Conservation (phyloP, 495 filamentous ascomycete species). For the Recurvomyces mirabilis region DNA sequence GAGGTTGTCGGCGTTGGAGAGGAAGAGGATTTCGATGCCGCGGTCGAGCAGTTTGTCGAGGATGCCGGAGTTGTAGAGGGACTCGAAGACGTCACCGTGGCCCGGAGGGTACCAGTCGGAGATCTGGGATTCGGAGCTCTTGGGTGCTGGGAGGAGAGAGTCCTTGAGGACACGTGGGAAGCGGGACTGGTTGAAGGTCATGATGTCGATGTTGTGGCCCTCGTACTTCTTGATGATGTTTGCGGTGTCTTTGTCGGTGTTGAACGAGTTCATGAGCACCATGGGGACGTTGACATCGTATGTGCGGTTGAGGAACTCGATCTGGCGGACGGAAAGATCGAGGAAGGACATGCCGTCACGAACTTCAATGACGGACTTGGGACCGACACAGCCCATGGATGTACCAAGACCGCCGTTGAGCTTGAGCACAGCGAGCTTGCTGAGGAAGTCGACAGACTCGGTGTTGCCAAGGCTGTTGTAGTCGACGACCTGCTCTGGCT, state of each 20-base stretch:
- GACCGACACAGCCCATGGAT: conserved; percentile 98
- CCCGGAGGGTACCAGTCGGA: conserved; percentile 98
- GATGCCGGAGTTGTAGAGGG: conserved; percentile 97
- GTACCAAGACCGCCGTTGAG: conserved; percentile 98
- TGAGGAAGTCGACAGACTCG: conserved; percentile 83
- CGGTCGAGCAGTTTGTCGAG: conserved; percentile 90
- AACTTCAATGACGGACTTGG: conserved; percentile 99
- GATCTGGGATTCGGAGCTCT: conserved; percentile 74
- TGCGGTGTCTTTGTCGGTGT: conserved; percentile 95
- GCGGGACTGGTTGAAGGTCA: conserved; percentile 99
- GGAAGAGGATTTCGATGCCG: conserved; percentile 95
- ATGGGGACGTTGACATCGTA: conserved; percentile 97
- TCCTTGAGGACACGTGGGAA: conserved; percentile 97
- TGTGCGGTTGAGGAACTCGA: conserved; percentile 97
- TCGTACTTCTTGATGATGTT: conserved; percentile 99
- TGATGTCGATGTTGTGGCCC: conserved; percentile 97
- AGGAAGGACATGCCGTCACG: conserved; percentile 99
- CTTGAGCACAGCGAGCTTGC: conserved; percentile 97
- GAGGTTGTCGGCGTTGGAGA: conserved; percentile 98
- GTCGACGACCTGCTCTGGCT: conserved; percentile 81
- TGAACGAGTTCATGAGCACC: conserved; percentile 99
- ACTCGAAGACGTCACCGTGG: conserved; percentile 99
- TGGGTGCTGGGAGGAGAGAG: conserved; percentile 90
- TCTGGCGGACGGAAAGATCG: conserved; percentile 95
- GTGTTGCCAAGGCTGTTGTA: conserved; percentile 78